These are phyloP conservation scores for Aspergillus sp. DNA, from an alignment of 2,329 filamentous ascomycete species.

Conservation along the genomic window DNA sequence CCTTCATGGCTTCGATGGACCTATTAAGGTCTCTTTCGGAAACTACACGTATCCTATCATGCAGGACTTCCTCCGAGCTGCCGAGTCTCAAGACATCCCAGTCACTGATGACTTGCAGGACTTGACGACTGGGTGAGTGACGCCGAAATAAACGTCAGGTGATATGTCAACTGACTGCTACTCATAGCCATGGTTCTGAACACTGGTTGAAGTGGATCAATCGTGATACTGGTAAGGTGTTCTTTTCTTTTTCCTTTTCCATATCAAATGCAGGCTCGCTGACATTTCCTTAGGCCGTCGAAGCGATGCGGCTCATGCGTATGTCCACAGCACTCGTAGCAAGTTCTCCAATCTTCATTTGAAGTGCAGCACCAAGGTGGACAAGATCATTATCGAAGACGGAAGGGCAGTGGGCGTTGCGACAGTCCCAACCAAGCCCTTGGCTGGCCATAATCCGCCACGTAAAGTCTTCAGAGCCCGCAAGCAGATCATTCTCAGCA, in stretches of 20 bases:
- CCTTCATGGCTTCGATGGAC: slow-evolving; percentile 67
- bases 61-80: slow-evolving; percentile 67
- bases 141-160: background rate
- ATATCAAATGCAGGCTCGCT: background rate
- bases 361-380: slow-evolving; percentile 66
- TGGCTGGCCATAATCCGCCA: slow-evolving; percentile 46
- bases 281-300: slow-evolving; percentile 54
- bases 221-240: slow-evolving; percentile 41
- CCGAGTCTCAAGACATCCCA: slow-evolving; percentile 66
- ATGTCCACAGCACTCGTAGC: slow-evolving; percentile 66
- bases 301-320: slow-evolving; percentile 68
- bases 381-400: slow-evolving; percentile 66
- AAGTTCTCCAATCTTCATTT: slow-evolving; percentile 64
- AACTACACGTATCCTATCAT: slow-evolving; percentile 76
- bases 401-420: slow-evolving; percentile 63
- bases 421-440: slow-evolving; percentile 62
- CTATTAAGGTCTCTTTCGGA: slow-evolving; percentile 74
- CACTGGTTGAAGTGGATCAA: slow-evolving; percentile 87
- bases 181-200: slow-evolving; percentile 55
- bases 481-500: slow-evolving; percentile 66
- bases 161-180: background rate
- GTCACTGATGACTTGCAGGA: slow-evolving; percentile 70
- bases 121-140: slow-evolving; percentile 38
- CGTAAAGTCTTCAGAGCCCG: slow-evolving; percentile 57
- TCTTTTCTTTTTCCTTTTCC: background rate